Evolutionary conservation across 208 protist genomes (phyloP).

Genomic region (Acanthamoeba quina): DNA sequence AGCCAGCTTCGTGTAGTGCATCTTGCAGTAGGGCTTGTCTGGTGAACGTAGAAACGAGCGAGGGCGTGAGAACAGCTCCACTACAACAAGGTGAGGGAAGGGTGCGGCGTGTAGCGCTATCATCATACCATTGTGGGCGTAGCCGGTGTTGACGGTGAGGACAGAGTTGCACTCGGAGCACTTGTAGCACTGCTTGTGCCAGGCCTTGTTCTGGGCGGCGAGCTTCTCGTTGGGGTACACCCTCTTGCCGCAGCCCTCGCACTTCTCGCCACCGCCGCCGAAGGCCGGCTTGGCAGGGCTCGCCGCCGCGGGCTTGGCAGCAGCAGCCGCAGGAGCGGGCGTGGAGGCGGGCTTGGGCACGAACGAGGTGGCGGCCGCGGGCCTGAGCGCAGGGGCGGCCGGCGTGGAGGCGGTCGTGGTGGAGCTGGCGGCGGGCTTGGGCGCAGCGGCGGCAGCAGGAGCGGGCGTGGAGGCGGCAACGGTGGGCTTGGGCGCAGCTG

Average conservation of each 20-base stretch:
- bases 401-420: background rate
- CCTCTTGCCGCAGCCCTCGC: background rate
- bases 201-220: conserved; percentile 37
- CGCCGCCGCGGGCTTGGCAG: background rate
- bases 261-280: conserved; percentile 31
- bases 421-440: background rate
- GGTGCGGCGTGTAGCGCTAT: too few relatives aligned
- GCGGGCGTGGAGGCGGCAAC: background rate
- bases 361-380: background rate
- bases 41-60: background rate
- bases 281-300: background rate
- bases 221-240: conserved; percentile 28
- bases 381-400: conserved; percentile 3
- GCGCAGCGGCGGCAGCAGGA: background rate
- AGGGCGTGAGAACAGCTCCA: too few relatives aligned
- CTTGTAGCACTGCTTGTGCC: conserved; percentile 32
- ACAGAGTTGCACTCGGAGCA: conserved; percentile 12
- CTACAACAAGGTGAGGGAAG: too few relatives aligned
- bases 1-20: conserved; percentile 29
- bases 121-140: background rate
- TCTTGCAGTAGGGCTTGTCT: conserved; percentile 47
- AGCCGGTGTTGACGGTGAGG: conserved; percentile 27
- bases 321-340: background rate
- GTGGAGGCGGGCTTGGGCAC: background rate
- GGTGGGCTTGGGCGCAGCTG: background rate